Conservation (phyloP, 202 grass and related monocot genomes). For the Cymbopogon flexuosus region DNA sequence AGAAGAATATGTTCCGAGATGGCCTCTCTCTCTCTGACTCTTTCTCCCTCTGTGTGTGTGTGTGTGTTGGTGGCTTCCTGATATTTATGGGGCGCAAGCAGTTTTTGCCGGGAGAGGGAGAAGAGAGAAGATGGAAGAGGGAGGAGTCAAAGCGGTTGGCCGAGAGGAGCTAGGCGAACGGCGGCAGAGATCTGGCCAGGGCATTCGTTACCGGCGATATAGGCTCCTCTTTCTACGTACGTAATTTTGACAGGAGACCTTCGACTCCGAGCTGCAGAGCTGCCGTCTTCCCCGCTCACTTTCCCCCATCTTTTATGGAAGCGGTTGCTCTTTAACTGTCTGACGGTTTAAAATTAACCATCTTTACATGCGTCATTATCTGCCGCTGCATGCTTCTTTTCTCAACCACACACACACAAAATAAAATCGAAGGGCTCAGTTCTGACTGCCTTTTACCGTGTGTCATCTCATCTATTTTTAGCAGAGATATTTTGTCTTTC, state of each 20-base stretch:
- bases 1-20: constrained; percentile 18
- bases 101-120: neutral
- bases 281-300: constrained; percentile 31
- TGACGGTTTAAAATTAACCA: neutral
- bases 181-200: neutral
- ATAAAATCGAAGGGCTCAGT: neutral
- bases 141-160: constrained; percentile 32
- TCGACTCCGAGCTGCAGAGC: constrained; percentile 9
- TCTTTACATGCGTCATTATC: neutral
- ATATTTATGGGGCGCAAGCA: neutral
- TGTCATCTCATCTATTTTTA: neutral
- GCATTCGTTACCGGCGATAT: constrained; percentile 31
- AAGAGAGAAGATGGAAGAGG: neutral
- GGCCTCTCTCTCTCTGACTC: neutral
- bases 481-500: neutral
- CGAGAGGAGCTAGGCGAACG: constrained; percentile 30
- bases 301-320: constrained; percentile 13
- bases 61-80: neutral
- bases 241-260: too few relatives aligned
- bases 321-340: constrained; percentile 17
- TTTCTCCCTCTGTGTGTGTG: neutral
- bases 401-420: too few relatives aligned
- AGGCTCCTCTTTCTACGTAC: neutral
- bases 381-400: neutral
- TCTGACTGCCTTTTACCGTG: neutral